Evolutionary conservation across 257 asterid species (phyloP).

Genomic region (Nicotiana noctiflora): DNA sequence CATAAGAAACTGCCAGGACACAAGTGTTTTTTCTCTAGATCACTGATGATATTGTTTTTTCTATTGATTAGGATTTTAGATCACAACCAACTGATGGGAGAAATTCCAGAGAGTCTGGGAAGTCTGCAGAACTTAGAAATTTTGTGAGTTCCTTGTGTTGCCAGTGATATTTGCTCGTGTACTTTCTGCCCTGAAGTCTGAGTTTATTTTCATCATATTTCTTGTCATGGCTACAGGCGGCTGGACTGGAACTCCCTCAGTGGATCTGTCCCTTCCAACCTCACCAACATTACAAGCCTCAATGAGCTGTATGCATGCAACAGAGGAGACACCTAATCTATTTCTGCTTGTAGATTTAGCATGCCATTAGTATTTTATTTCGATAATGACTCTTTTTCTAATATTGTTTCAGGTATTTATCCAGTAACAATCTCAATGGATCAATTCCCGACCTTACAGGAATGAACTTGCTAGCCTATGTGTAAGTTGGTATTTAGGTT

Average conservation of each 20-base stretch:
- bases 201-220: slow-evolving; percentile 6
- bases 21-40: neutral
- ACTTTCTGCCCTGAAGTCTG: neutral
- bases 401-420: slow-evolving; percentile 52
- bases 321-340: neutral
- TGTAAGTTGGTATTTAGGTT: slow-evolving; percentile 44
- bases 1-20: neutral
- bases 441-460: slow-evolving; percentile 54
- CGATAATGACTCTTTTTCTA: slow-evolving; percentile 2
- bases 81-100: slow-evolving; percentile 59
- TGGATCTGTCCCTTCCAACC: slow-evolving; percentile 51
- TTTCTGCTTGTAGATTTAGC: neutral
- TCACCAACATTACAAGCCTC: slow-evolving; percentile 46
- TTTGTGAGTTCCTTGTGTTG: slow-evolving; percentile 49
- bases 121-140: slow-evolving; percentile 50
- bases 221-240: slow-evolving; percentile 43
- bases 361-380: neutral
- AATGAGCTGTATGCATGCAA: slow-evolving; percentile 56
- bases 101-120: slow-evolving; percentile 55
- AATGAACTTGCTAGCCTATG: slow-evolving; percentile 38
- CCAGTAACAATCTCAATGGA: slow-evolving; percentile 63
- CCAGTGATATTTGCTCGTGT: neutral
- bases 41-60: slow-evolving; percentile 1
- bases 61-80: slow-evolving; percentile 56
- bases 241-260: slow-evolving; percentile 57